A percentile compares a stretch with the other conserved stretches of the same genome.
Conservation (phyloP, 306 rosid genomes). For the Glycine tomentella region DNA sequence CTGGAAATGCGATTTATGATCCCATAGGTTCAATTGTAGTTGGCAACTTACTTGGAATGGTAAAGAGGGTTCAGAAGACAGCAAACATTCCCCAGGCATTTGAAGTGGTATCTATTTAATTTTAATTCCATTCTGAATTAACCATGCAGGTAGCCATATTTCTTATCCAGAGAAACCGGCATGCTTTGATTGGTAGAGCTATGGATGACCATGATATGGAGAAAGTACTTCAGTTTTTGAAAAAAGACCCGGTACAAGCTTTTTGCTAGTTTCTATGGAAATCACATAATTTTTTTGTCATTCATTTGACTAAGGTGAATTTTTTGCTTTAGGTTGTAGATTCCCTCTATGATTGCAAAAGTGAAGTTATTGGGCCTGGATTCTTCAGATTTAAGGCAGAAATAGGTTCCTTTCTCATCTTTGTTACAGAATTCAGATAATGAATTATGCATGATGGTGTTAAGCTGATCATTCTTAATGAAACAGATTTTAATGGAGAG, state of each 20-base stretch:
- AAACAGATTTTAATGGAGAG: slow-evolving; percentile 94
- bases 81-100: slow-evolving; percentile 21
- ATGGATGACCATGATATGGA: slow-evolving; percentile 95
- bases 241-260: slow-evolving; percentile 84
- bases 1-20: slow-evolving; percentile 96
- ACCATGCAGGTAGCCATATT: slow-evolving; percentile 91
- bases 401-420: slow-evolving; percentile 69
- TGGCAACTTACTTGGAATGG: slow-evolving; percentile 99
- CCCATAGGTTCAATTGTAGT: slow-evolving; percentile 93
- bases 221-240: slow-evolving; percentile 88
- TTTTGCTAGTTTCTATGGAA: slow-evolving; percentile 32
- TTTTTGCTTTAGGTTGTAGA: slow-evolving; percentile 78
- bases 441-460: slow-evolving; percentile 20
- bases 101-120: slow-evolving; percentile 34
- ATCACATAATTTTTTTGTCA: slow-evolving; percentile 7
- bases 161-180: slow-evolving; percentile 97
- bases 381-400: slow-evolving; percentile 98
- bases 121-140: slow-evolving; percentile 39
- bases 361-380: slow-evolving; percentile 99
- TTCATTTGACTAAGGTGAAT: slow-evolving; percentile 47
- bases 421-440: slow-evolving; percentile 21
- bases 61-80: slow-evolving; percentile 52
- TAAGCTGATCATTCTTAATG: slow-evolving; percentile 43
- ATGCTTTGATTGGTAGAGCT: slow-evolving; percentile 98
- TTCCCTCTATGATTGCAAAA: slow-evolving; percentile 94